Evolutionary conservation across 768 basidiomycete species (phyloP).

Genomic region (Calocera cornea): DNA sequence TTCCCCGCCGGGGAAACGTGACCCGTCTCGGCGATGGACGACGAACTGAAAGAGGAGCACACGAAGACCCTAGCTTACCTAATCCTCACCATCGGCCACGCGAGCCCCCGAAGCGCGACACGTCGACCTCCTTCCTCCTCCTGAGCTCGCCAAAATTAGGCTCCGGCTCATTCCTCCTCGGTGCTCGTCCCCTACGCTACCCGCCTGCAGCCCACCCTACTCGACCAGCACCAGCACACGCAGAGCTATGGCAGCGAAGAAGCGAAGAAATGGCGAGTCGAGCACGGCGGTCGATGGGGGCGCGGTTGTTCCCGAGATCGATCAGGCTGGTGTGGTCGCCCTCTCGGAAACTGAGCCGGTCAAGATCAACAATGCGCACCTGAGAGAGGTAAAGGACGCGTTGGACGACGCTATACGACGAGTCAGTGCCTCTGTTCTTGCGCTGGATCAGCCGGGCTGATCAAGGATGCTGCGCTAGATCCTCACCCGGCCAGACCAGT

Average conservation of each 20-base stretch:
- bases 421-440: constrained; percentile 34
- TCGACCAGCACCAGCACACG: background rate
- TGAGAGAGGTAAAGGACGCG: constrained; percentile 39
- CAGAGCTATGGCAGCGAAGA: constrained; percentile 1
- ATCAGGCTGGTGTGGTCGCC: background rate
- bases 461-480: constrained; percentile 37
- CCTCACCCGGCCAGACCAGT: constrained; percentile 63
- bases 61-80: background rate
- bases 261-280: constrained; percentile 1
- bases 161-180: background rate
- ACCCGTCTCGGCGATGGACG: background rate
- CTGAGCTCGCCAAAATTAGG: background rate
- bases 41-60: background rate
- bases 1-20: background rate
- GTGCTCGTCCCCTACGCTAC: background rate
- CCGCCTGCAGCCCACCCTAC: background rate
- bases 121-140: background rate
- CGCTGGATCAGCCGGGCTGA: background rate
- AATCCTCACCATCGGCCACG: background rate
- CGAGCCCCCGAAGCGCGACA: background rate
- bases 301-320: background rate
- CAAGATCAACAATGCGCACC: constrained; percentile 40
- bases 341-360: constrained; percentile 26
- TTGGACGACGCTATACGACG: constrained; percentile 81
- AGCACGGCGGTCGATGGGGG: background rate